Base-by-base conservation (phyloP, 75 land plant species). In the Cunninghamia lanceolata region DNA sequence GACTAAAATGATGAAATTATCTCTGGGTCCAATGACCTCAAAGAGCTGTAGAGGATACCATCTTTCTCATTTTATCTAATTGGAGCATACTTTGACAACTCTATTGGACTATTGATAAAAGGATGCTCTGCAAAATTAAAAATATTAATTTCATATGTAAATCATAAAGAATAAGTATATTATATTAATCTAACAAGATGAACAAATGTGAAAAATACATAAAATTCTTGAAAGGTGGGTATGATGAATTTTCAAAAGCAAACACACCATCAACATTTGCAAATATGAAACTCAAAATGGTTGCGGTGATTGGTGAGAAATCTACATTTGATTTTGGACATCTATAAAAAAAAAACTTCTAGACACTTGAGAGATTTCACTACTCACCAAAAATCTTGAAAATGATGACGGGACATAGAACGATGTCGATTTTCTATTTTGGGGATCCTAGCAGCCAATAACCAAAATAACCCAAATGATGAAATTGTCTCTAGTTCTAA, bases 381-480 rank as follows among this genome's bases (percentile, higher is more conserved):
- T 87, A 1, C 84, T 88, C 35, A 52, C 68, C 82, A 87, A 25
- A 68, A 91, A 92, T 3, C 92, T 71, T 47, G 95, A 87, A 36
- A 94, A 94, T 1, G 92, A 94, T 71, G 95, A 87, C 73, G 86
- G 87, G 88, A 89, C 88, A 2, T 93, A 88, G 87, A 92, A 90
- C 15, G 87, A 39, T 66, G 88, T 28, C 88, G 87, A 84, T 25
- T 39, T 47, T 86, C 87, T 76, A n/a, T n/a, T 32, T 84, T 85
- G 11, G 17, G 68, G 9, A 86, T 88, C 38, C 53, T 73, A 66
- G 71, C 66, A 56, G 78, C 16, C 14, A 86, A 78, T 28, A 91
- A 77, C 28, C 46, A 86, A 46, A 46, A 28, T 81, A n/a, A n/a
- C n/a, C n/a, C n/a, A n/a, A n/a, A n/a, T n/a, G 82, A 81, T 2